phyloP scores from a whole-genome alignment of 805 yeast genomes.

The Sungouiozyma intestinalis region DNA sequence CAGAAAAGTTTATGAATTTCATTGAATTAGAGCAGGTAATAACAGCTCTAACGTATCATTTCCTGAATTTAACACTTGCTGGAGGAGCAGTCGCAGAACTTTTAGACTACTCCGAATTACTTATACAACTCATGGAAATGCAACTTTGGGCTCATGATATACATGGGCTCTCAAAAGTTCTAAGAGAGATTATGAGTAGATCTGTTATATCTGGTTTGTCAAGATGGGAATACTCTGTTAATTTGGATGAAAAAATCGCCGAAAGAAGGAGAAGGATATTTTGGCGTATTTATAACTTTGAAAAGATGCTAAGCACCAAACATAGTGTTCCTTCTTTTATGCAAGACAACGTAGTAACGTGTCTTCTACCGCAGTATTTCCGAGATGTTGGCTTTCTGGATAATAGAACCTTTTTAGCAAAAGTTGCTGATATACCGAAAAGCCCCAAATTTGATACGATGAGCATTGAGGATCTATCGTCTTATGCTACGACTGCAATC shows the following conservation, averaged over 20 bases:
- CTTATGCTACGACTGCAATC: conserved; percentile 16
- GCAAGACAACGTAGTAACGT: conserved; percentile 14
- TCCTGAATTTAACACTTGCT: conserved; percentile 18
- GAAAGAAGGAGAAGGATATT: conserved; percentile 21
- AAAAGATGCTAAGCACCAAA: conserved; percentile 10
- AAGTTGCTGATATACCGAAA: conserved; percentile 7
- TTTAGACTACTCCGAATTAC: conserved; percentile 20
- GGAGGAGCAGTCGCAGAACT: conserved; percentile 8
- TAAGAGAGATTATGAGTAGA: conserved; percentile 15
- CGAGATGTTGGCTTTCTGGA: conserved; percentile 19
- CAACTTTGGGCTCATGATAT: conserved; percentile 20
- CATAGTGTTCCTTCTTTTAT: conserved; percentile 16
- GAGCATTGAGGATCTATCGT: conserved; percentile 7
- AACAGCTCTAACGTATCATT: conserved; percentile 15
- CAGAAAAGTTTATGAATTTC: conserved; percentile 8
- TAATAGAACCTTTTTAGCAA: conserved; percentile 11
- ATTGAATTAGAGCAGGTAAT: conserved; percentile 19
- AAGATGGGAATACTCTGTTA: conserved; percentile 29
- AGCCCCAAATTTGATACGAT: conserved; percentile 10
- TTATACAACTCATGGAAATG: conserved; percentile 16
- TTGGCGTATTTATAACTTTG: conserved; percentile 25
- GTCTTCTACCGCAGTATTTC: conserved; percentile 19
- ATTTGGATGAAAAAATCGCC: conserved; percentile 22
- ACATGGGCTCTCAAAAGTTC: conserved; percentile 15
- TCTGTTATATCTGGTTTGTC: conserved; percentile 21